Conservation (phyloP, 352 stramenopile genomes). For the Globisporangium cylindrosporum region DNA sequence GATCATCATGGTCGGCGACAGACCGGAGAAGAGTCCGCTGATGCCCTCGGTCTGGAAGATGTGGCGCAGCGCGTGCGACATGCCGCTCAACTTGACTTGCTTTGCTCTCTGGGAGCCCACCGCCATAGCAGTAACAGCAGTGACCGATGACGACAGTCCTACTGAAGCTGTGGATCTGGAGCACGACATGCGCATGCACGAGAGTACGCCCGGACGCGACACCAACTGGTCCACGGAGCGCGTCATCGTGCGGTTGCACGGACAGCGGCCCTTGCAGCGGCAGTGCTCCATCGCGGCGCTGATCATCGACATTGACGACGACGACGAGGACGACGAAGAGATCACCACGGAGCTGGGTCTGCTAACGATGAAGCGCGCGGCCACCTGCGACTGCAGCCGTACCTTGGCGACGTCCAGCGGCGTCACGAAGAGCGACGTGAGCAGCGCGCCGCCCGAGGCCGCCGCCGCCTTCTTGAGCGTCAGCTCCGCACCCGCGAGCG, state of each 20-base stretch:
- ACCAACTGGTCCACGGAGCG: constrained; percentile 43
- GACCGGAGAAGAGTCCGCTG: constrained; percentile 78
- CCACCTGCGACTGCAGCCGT: constrained; percentile 73
- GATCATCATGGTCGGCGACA: constrained; percentile 92
- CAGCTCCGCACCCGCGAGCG: constrained; percentile 18
- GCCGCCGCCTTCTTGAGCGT: constrained; percentile 70
- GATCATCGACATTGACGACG: constrained; percentile 13
- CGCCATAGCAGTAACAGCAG: neutral
- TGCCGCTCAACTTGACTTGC: constrained; percentile 43
- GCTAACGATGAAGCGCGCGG: constrained; percentile 11
- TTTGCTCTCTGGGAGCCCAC: constrained; percentile 13
- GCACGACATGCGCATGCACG: constrained; percentile 47
- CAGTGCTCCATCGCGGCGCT: constrained; percentile 35
- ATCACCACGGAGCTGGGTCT: neutral
- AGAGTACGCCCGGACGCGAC: constrained; percentile 20
- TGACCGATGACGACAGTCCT: neutral
- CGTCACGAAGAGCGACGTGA: constrained; percentile 84
- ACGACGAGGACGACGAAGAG: constrained; percentile 3
- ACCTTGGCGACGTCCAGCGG: constrained; percentile 84
- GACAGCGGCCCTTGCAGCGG: constrained; percentile 43
- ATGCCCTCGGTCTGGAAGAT: constrained; percentile 84
- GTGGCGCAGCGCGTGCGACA: constrained; percentile 61
- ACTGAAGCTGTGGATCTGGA: constrained; percentile 8
- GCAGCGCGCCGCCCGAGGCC: constrained; percentile 59
- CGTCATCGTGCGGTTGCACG: constrained; percentile 51